Percentiles rank a stretch among this genome's conserved stretches.
phyloP scores from a whole-genome alignment of 441 rosid species.

The Erodium chrysanthum region DNA sequence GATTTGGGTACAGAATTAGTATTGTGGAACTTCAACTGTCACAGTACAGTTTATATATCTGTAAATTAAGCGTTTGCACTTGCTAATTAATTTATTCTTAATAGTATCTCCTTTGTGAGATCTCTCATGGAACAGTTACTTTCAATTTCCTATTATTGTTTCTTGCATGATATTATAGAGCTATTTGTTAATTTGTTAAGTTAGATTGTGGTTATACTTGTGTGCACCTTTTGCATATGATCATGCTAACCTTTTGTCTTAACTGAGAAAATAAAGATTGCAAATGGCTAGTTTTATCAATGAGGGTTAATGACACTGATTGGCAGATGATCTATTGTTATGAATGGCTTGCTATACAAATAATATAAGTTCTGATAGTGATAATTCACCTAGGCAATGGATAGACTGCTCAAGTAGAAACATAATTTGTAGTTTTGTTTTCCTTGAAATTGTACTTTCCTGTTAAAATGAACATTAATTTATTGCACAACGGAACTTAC shows the following conservation, averaged over 20 bases:
- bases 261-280: not conserved
- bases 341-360: not conserved
- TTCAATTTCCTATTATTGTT: not conserved
- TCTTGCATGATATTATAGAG: not conserved
- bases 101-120: not conserved
- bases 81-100: no score
- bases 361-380: not conserved
- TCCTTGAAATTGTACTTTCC: not conserved
- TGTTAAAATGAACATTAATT: not conserved
- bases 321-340: not conserved
- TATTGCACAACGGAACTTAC: not conserved
- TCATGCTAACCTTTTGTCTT: not conserved
- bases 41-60: not conserved
- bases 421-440: not conserved
- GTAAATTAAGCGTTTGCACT: no score
- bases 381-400: not conserved
- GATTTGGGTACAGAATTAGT: not conserved
- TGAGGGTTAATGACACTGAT: not conserved
- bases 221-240: not conserved
- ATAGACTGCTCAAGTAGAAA: not conserved
- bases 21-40: not conserved
- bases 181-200: not conserved
- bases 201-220: not conserved
- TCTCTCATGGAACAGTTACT: not conserved
- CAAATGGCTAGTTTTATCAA: not conserved